Base-by-base conservation (phyloP, 306 rosid species). In the Rubus parviflorus region DNA sequence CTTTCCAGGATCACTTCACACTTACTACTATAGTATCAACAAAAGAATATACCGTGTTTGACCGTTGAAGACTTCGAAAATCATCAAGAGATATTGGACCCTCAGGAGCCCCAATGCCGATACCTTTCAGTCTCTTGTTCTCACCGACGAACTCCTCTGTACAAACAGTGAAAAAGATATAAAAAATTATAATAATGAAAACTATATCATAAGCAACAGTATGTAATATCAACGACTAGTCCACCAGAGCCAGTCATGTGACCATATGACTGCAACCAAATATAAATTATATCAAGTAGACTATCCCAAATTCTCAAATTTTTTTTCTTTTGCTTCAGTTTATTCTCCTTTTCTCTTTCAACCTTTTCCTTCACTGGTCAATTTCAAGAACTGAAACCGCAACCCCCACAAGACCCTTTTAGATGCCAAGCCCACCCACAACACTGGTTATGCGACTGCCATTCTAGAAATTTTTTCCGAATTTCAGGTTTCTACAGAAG, bases 11-110 rank as follows among this genome's bases (percentile, higher is more conserved):
- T 40, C 62, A 63, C 19, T 20, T 77, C 20, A 64, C 51, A 23
- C 42, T 22, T 75, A 61, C 19, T 58, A 58, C 15, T 42, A 74
- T 63, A 76, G 79, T 51, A 60, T 70, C 19, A 71, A 70, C 46
- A 81, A 68, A 74, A 46, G 6, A 70, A 80, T 65, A 35, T 76
- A 95, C 97, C 85, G 58, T 85, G 84, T 95, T 95, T 71, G 99
- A 95, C 77, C 91, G 85, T 77, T 92, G 97, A 83, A 95, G 96
- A 75, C 97, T 95, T 73, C 97, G 96, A 85, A 95, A 95, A 86
- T 95, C 99, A 83, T 95, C 99, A 77, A 92, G 97, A 74, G 99
- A 95, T 80, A 95, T 75, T 13, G 99, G 97, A 82, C 97, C 98
- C 86, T 95, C 94, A 7, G 97, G 94, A 78, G 92, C 97, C 53